Evolutionary conservation across 2,329 filamentous ascomycete genomes (phyloP).

Genomic region (Trichoderma sp.): DNA sequence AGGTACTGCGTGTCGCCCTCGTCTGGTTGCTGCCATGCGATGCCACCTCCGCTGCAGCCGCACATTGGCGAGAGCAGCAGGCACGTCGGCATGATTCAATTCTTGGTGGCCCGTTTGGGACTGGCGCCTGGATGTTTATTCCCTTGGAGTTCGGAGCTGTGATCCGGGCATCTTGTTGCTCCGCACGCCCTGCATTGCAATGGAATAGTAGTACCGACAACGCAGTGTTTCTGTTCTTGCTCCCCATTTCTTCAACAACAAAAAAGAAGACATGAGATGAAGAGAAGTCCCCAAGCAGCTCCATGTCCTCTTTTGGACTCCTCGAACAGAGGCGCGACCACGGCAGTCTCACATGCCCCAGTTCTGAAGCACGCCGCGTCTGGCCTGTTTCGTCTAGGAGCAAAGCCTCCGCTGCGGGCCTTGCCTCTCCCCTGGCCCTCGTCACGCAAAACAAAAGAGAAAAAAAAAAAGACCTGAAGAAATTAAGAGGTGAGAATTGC

Average conservation of each 20-base stretch:
- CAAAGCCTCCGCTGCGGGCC: not conserved
- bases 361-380: constrained; percentile 7
- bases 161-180: not conserved
- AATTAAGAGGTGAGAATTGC: too few species aligned
- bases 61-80: not conserved
- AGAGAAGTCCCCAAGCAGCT: not conserved
- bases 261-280: not conserved
- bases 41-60: not conserved
- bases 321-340: constrained; percentile 11
- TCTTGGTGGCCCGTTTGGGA: not conserved
- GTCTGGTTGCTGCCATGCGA: not conserved
- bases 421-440: not conserved
- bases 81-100: not conserved
- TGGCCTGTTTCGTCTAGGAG: constrained; percentile 12
- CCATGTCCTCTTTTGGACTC: not conserved
- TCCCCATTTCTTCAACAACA: not conserved
- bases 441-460: not conserved
- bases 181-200: not conserved
- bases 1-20: not conserved
- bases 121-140: not conserved
- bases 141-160: not conserved
- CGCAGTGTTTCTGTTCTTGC: not conserved
- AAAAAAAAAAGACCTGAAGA: not conserved
- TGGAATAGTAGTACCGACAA: not conserved
- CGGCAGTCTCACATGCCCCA: constrained; percentile 15